Conservation (phyloP, 345 rosid species). For the Ailanthus altissimus region DNA sequence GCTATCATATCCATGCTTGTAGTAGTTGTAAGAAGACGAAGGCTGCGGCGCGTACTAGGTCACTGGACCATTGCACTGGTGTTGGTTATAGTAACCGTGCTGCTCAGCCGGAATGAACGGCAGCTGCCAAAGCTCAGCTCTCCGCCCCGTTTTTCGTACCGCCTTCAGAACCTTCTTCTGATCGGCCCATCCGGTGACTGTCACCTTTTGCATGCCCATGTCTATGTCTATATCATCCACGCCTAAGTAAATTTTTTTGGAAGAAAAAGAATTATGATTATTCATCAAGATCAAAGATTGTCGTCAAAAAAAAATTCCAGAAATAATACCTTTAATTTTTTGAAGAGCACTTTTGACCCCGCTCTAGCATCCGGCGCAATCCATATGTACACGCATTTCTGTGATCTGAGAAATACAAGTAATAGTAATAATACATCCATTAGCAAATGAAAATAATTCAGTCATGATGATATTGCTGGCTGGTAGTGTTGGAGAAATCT, state of each 20-base stretch:
- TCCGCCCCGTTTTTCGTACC: constrained; percentile 67
- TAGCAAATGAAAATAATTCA: too few species aligned
- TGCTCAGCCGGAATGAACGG: constrained; percentile 58
- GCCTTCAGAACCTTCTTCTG: constrained; percentile 74
- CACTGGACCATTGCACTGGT: constrained; percentile 61
- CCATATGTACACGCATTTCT: constrained; percentile 90
- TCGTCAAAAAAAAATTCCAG: not conserved
- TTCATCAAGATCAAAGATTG: not conserved
- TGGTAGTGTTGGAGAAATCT: not conserved
- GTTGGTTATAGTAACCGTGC: constrained; percentile 44
- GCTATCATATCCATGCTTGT: constrained; percentile 80
- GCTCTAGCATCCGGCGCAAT: constrained; percentile 80
- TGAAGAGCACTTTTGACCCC: constrained; percentile 61
- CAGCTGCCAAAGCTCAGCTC: constrained; percentile 90
- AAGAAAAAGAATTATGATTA: not conserved
- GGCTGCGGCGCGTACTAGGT: constrained; percentile 53
- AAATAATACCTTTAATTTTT: constrained; percentile 54
- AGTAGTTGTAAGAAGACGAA: constrained; percentile 75
- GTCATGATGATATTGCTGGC: not conserved
- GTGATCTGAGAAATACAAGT: constrained; percentile 42
- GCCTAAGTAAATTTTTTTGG: constrained; percentile 37
- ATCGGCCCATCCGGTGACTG: constrained; percentile 77
- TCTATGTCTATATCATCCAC: constrained; percentile 79
- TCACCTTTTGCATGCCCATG: constrained; percentile 72
- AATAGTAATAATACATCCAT: not conserved